Base-by-base conservation (phyloP, 2,329 filamentous ascomycete genomes). In the Mycosphaerella sp. region DNA sequence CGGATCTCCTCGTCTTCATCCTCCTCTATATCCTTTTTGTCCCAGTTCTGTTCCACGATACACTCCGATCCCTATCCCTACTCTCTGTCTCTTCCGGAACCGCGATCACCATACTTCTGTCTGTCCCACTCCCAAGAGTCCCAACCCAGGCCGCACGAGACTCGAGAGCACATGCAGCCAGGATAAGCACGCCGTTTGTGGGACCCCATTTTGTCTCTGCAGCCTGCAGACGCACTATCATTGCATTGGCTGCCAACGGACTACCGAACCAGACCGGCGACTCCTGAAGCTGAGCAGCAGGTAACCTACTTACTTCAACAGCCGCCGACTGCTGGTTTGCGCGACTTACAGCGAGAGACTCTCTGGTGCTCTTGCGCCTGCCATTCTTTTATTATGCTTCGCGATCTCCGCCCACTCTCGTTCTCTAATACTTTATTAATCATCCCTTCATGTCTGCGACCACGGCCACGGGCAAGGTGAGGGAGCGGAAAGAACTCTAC, bases 371-470 rank as follows among this genome's bases (percentile, higher is more conserved):
- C 52, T 55, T 42, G 51, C 50, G 50, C 51, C 37, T 49, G 53
- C 52, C 55, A 50, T 44, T 58, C 54, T 35, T 56, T 58, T 50
- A 55, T 50, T 53, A 53, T 56, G 50, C 49, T 44, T 27, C 44
- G 51, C 56, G 42, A 54, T 58, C 45, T 41, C 48, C 54, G 48
- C 50, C 52, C 32, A 39, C 49, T 47, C 43, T 59, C 48, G 34
- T 54, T 57, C 48, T 42, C 40, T 50, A 34, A 32, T 39, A 41
- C n/a, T 49, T 14, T 12, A 32, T 17, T 45, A 41, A 41, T 51
- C 51, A 47, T 44, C 49, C 50, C 50, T 34, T 43, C 54, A 67
- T 67, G 65, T 67, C 66, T 36, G 17, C 45, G 35, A 16, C 27
- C 36, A 18, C 30, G 35, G 28, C 27, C 36, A 18, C 30, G 30